A percentile compares a stretch with the other conserved stretches of the same genome.
Conservation (phyloP, 2,329 filamentous ascomycete species). For the Colletotrichum viniferum region DNA sequence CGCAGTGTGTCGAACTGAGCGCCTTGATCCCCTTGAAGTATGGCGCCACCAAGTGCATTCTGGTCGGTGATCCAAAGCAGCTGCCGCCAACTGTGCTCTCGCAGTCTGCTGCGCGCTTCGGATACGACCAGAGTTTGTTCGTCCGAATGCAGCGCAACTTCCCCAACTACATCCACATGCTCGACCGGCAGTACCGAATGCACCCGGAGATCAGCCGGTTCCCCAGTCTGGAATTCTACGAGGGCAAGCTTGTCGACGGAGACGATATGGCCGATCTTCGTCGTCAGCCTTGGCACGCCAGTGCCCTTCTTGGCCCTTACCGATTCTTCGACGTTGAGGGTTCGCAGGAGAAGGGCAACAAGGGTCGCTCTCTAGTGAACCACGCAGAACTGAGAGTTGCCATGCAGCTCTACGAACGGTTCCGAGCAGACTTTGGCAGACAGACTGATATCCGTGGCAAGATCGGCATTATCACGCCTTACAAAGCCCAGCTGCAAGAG, state of each 20-base stretch:
- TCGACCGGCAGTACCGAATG: constrained; percentile 99
- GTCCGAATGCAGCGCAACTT: constrained; percentile 97
- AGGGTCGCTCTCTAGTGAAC: constrained; percentile 91
- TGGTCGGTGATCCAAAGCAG: constrained; percentile 98
- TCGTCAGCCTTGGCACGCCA: constrained; percentile 83
- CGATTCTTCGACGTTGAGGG: constrained; percentile 97
- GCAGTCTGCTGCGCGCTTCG: constrained; percentile 87
- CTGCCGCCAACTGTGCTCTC: constrained; percentile 95
- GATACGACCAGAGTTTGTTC: constrained; percentile 97
- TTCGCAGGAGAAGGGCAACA: constrained; percentile 78
- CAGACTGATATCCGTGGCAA: constrained; percentile 77
- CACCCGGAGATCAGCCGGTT: constrained; percentile 95
- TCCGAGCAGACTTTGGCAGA: constrained; percentile 71
- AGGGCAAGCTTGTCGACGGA: constrained; percentile 84
- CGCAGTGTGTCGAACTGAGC: constrained; percentile 96
- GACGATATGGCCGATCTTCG: constrained; percentile 80
- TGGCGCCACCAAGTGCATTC: constrained; percentile 92
- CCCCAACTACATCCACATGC: constrained; percentile 84
- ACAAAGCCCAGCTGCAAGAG: constrained; percentile 89
- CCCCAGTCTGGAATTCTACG: constrained; percentile 91
- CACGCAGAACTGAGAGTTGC: constrained; percentile 85
- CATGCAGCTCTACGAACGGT: constrained; percentile 80
- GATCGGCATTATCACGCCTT: constrained; percentile 96
- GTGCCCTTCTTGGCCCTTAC: constrained; percentile 83
- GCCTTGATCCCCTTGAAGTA: constrained; percentile 97